Conservation (phyloP, 2,329 filamentous ascomycete species). For the Fusarium scirpi region DNA sequence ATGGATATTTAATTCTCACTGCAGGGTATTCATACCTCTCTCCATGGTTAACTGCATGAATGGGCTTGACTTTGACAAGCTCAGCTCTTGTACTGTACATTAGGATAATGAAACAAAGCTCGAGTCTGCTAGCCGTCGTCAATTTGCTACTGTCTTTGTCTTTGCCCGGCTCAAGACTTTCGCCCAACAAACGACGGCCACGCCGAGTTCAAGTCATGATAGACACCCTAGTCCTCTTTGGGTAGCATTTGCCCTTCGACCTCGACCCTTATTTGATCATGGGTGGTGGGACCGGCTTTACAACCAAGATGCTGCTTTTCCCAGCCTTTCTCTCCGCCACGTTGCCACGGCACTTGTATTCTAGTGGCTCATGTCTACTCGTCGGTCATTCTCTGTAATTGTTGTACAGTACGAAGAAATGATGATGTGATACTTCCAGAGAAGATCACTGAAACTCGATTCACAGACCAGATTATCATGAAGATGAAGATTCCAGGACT, state of each 20-base stretch:
- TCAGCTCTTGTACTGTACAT: neutral
- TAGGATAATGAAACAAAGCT: neutral
- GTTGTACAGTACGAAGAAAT: constrained; percentile 20
- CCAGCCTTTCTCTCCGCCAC: constrained; percentile 43
- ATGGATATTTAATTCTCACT: neutral
- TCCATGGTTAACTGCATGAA: neutral
- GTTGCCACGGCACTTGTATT: constrained; percentile 47
- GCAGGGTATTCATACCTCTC: neutral
- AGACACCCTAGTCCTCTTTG: constrained; percentile 15
- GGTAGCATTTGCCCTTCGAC: constrained; percentile 19
- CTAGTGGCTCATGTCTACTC: constrained; percentile 38
- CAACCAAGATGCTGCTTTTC: constrained; percentile 41
- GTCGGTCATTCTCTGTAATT: neutral
- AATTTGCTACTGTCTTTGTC: neutral
- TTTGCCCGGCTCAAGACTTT: neutral
- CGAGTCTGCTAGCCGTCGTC: neutral
- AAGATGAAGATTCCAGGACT: neutral
- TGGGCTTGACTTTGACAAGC: neutral
- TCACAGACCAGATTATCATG: neutral
- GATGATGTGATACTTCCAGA: neutral
- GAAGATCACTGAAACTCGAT: neutral
- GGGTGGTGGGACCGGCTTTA: constrained; percentile 36
- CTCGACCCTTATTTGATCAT: constrained; percentile 20
- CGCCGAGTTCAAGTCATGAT: constrained; percentile 21
- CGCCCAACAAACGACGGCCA: constrained; percentile 33